Base-by-base conservation (phyloP, 768 basidiomycete genomes). In the Amyloporia xantha region DNA sequence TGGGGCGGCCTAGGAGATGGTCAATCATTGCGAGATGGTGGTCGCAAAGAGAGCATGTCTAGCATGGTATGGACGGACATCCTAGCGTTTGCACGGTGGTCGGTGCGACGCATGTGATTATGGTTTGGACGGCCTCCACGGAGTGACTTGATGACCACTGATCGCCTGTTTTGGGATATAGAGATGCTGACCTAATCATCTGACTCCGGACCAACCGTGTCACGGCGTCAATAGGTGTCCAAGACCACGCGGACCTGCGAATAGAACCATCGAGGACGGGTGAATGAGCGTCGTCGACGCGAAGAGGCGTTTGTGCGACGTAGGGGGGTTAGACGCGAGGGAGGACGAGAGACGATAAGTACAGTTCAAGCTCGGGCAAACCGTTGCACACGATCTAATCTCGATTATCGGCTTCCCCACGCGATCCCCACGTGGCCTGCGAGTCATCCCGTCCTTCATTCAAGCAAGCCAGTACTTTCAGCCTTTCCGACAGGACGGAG, bases 1-100 rank as follows among this genome's bases (percentile, higher is more conserved):
- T 92, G 1, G 94, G 94, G 20, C 86, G 80, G 42, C 94, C 94
- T 4, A 91, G 67, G 33, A 97, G 67, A 63, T 96, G 91, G 73
- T 97, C 94, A 62, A 97, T 90, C 94, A 98, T 98, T 57, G 39
- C 30, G 40, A 28, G 47, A 37, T 52, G 35, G 49, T 30, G 39
- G 52, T 37, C 21, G 21, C 37, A 53, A 48, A 50, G 47, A 19
- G 38, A 17, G 15, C 7, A 39, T 13, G 38, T 13, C 6, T 17
- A 9, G 38, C 38, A 9, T 17, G 38, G 30, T 15, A 33, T 17
- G 20, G 38, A 39, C 9, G 17, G 38, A 6, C 38, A 39, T 39
- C 2, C 35, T n/a, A 39, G 25, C 19, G 50, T 5, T 23, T 33
- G 15, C 39, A 28, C 20, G 37, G 33, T 46, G 49, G 49, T 25